These are phyloP conservation scores for Lactifluus echinatus DNA, from an alignment of 768 basidiomycete species.

Conservation along the genomic window DNA sequence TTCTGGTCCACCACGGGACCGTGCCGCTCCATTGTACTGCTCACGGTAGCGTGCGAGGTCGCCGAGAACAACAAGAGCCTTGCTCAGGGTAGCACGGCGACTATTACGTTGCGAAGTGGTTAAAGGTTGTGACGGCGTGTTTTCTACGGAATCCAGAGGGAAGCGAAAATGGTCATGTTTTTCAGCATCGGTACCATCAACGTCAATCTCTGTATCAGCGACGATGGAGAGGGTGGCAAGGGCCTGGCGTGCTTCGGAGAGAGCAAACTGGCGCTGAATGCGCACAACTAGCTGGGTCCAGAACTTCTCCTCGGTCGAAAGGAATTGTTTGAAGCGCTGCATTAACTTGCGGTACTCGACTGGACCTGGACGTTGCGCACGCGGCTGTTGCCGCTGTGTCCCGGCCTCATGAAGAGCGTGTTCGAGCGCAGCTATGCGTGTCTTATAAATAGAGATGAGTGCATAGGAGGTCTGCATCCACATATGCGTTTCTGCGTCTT, in stretches of 20 bases:
- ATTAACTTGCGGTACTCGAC: slow-evolving; percentile 83
- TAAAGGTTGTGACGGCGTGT: slow-evolving; percentile 25
- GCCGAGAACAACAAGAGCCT: slow-evolving; percentile 84
- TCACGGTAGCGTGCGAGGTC: slow-evolving; percentile 94
- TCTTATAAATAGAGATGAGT: slow-evolving; percentile 77
- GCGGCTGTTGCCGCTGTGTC: slow-evolving; percentile 28
- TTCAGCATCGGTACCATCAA: slow-evolving; percentile 27
- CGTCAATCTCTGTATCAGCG: slow-evolving; percentile 29
- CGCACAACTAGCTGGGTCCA: slow-evolving; percentile 77
- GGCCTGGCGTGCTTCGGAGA: slow-evolving; percentile 54
- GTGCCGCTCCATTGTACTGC: slow-evolving; percentile 62
- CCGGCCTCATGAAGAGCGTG: slow-evolving; percentile 23
- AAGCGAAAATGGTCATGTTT: slow-evolving; percentile 54
- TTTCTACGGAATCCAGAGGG: slow-evolving; percentile 43
- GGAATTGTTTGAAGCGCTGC: slow-evolving; percentile 83
- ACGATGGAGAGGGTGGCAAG: slow-evolving; percentile 52
- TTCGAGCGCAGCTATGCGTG: slow-evolving; percentile 60
- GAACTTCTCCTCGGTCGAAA: slow-evolving; percentile 85
- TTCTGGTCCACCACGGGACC: slow-evolving; percentile 61
- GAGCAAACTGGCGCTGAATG: slow-evolving; percentile 58
- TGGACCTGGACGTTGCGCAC: slow-evolving; percentile 41
- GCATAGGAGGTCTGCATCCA: slow-evolving; percentile 92
- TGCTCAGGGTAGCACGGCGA: slow-evolving; percentile 71
- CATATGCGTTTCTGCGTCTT: slow-evolving; percentile 72
- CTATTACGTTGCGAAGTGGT: slow-evolving; percentile 47